Evolutionary conservation across 2,329 filamentous ascomycete species (phyloP).

Genomic region (Westerdykella ornata): DNA sequence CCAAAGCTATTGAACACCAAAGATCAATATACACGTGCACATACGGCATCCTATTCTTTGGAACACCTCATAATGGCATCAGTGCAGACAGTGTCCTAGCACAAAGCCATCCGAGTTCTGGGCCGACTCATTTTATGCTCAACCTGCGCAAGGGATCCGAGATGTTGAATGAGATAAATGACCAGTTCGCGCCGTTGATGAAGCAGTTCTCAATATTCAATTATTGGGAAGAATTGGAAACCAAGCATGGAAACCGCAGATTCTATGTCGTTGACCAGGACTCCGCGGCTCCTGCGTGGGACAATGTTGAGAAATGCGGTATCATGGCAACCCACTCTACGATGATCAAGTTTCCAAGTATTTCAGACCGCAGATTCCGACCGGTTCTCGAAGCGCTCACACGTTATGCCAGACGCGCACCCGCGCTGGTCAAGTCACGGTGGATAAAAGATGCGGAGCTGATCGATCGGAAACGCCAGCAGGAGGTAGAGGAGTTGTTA

Average conservation of each 20-base stretch:
- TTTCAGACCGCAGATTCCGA: slow-evolving; percentile 11
- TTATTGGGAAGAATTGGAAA: slow-evolving; percentile 21
- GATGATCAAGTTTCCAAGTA: slow-evolving; percentile 20
- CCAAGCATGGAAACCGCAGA: slow-evolving; percentile 5
- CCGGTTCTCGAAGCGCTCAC: slow-evolving; percentile 15
- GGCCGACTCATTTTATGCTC: slow-evolving; percentile 13
- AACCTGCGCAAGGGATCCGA: slow-evolving; percentile 13
- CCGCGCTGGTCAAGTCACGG: slow-evolving; percentile 10
- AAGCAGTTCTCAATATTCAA: slow-evolving; percentile 15
- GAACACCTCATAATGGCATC: slow-evolving; percentile 15
- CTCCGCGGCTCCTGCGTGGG: slow-evolving; percentile 18
- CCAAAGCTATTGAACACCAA: slow-evolving; percentile 55
- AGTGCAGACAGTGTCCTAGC: slow-evolving; percentile 8
- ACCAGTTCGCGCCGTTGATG: slow-evolving; percentile 16
- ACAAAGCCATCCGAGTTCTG: slow-evolving; percentile 1
- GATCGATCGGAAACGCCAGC: slow-evolving; percentile 9
- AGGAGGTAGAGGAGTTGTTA: slow-evolving; percentile 12
- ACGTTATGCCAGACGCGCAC: slow-evolving; percentile 12
- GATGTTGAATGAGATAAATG: slow-evolving; percentile 16
- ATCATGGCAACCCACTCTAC: slow-evolving; percentile 20
- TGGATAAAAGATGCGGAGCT: slow-evolving; percentile 10
- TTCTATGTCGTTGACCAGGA: slow-evolving; percentile 19
- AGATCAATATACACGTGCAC: slow-evolving; percentile 68
- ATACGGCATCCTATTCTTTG: slow-evolving; percentile 44
- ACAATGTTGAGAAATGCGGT: slow-evolving; percentile 20